Base-by-base conservation (phyloP, 495 filamentous ascomycete species). In the Aspergillus olivimuriae region DNA sequence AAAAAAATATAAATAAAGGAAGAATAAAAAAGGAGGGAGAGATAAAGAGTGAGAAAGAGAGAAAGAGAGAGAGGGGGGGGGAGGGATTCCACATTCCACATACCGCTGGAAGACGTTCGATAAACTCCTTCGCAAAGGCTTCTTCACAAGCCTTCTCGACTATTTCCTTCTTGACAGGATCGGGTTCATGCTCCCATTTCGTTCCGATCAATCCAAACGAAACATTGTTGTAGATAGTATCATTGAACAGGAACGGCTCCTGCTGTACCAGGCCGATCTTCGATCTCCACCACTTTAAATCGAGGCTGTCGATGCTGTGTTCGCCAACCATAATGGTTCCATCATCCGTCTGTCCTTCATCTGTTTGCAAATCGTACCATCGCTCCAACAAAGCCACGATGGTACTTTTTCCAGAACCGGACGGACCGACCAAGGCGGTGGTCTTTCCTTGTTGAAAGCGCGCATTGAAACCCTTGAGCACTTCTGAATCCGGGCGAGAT, bases 241-340 rank as follows among this genome's bases (percentile, higher is more conserved):
- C 72, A 50, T 82, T 83, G 58, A 88, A 88, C 1, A 88, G 67
- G 43, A 83, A 77, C 12, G 82, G 81, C 45, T 87, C 81, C 57
- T 87, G 81, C 46, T 81, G 78, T 1, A 85, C 81, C 7, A 85
- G 68, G 2, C 79, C 77, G 46, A 85, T 83, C 43, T 83, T 76
- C 2, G 69, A 63, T 36, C 81, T 65, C 74, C 74, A 80, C 80
- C 81, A 83, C 41, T 76, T 77, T 4, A 80, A 54, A 43, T 83
- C 73, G 32, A 77, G 46, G 20, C 74, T 63, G 12, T 69, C 62
- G 35, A 82, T 68, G 7, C 76, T 67, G 17, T 48, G 57, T 4
- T 66, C 62, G 23, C 65, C 72, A 9, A 80, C 65, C 3, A 71
- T 53, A 11, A 67, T 60, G 1, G 65, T 40, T 0, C 89, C 89